Percentiles rank a stretch among this genome's conserved stretches.
phyloP scores from a whole-genome alignment of 2,329 filamentous ascomycete species.

The Chaetothyriales sp. region DNA sequence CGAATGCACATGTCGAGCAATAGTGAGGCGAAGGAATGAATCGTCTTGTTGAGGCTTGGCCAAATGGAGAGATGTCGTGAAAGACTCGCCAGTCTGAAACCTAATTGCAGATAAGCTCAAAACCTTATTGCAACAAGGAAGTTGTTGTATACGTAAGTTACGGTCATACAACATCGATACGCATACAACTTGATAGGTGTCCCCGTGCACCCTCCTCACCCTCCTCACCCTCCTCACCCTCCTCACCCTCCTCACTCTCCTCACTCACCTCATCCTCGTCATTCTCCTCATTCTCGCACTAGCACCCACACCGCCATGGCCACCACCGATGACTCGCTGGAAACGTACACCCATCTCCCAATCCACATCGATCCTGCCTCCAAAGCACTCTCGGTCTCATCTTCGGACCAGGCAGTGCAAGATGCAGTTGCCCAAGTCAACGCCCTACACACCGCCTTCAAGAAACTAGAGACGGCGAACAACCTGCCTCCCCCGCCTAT shows the following conservation, averaged over 20 bases:
- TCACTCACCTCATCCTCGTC: no score
- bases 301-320: conserved; percentile 7
- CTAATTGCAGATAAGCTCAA: background rate
- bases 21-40: background rate
- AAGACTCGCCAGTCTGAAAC: background rate
- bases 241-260: background rate
- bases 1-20: background rate
- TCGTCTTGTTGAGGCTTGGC: background rate
- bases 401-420: conserved; percentile 36
- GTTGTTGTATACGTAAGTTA: background rate
- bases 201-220: background rate
- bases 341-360: conserved; percentile 60
- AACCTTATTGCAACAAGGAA: background rate
- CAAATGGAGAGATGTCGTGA: background rate
- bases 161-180: background rate
- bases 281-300: background rate
- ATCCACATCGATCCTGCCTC: conserved; percentile 66
- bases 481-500: conserved; percentile 68
- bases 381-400: conserved; percentile 52
- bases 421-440: conserved; percentile 62
- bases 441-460: conserved; percentile 57
- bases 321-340: conserved; percentile 15
- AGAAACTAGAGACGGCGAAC: conserved; percentile 47
- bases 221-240: no score
- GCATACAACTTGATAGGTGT: background rate